phyloP scores from a whole-genome alignment of 2,329 filamentous ascomycete genomes.

The Arthroderma uncinatum region DNA sequence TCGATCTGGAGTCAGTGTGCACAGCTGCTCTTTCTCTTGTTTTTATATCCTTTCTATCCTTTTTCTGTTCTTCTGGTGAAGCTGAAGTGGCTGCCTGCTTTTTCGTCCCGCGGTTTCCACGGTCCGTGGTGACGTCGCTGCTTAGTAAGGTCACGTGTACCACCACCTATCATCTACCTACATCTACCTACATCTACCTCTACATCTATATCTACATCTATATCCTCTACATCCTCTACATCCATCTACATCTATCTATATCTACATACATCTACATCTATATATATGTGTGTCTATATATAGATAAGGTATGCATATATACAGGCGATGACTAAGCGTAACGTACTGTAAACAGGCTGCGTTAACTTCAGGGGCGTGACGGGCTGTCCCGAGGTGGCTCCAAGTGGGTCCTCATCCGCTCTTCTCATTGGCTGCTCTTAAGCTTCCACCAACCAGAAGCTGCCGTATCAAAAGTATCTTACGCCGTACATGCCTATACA shows the following conservation, averaged over 20 bases:
- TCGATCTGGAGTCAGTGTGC: neutral
- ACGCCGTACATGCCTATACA: neutral
- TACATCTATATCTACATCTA: too few species aligned
- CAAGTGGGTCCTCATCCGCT: neutral
- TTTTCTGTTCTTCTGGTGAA: neutral
- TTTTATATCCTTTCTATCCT: too few species aligned
- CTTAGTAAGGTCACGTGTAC: conserved; percentile 1
- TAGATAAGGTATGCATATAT: neutral
- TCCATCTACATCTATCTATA: too few species aligned
- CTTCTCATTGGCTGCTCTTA: neutral
- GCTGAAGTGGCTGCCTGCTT: conserved; percentile 1
- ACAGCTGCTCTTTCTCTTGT: too few species aligned
- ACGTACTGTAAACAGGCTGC: too few species aligned
- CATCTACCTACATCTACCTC: neutral
- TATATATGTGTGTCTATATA: neutral
- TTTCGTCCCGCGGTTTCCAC: neutral
- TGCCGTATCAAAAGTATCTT: neutral
- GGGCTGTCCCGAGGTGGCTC: neutral
- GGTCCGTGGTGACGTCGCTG: neutral
- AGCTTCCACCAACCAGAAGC: neutral
- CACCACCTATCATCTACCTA: too few species aligned
- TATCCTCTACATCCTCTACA: neutral
- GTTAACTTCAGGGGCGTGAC: conserved; percentile 1
- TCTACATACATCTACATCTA: too few species aligned
- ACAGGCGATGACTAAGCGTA: too few species aligned